Base-by-base conservation (phyloP, 208 protist species). In the Herpetomonas samuelpessoai region DNA sequence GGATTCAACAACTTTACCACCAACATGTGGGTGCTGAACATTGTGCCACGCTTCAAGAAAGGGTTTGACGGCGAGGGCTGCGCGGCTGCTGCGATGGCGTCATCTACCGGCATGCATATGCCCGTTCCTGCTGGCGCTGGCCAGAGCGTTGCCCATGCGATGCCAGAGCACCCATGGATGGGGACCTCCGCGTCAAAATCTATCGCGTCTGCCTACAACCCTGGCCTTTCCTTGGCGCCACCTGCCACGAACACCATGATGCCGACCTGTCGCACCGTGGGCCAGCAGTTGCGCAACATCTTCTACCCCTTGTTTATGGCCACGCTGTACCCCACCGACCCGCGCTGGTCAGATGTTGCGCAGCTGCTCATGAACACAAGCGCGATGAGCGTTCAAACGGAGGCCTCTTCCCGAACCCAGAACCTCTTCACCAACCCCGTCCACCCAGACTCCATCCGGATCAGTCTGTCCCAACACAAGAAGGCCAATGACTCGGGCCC, bases 281-380 rank as follows among this genome's bases (percentile, higher is more conserved):
- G 76, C 14, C 82, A 92, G 49, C 83, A 92, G 70, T 66, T 95
- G 58, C 82, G 77, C n/a, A 93, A 97, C 77, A 80, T 99, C n/a
- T 99, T 99, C 70, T 74, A 83, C 38, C 99, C 98, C 2, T 86
- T 99, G 28, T 98, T 99, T 48, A 97, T 99, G 74, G 98, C 96
- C 0, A 98, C 98, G 19, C 63, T 94, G 4, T 86, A 98, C 69
- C 98, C 98, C 10, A 50, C 21, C 4, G 81, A 86, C 31, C 59
- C 71, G 22, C 47, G 62, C 38, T 93, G 80, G 84, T 76, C 97
- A 3, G 85, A 98, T 39, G 79, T 99, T 4, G 81, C 96, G 45
- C 71, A 91, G 41, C 88, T 99, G 68, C 83, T 99, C 30, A 62
- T 92, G 39, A 86, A 97, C 51, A 96, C 98, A 7, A 83, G 88